Evolutionary conservation across 345 rosid genomes (phyloP).

Genomic region (Eutrema yunnanense): DNA sequence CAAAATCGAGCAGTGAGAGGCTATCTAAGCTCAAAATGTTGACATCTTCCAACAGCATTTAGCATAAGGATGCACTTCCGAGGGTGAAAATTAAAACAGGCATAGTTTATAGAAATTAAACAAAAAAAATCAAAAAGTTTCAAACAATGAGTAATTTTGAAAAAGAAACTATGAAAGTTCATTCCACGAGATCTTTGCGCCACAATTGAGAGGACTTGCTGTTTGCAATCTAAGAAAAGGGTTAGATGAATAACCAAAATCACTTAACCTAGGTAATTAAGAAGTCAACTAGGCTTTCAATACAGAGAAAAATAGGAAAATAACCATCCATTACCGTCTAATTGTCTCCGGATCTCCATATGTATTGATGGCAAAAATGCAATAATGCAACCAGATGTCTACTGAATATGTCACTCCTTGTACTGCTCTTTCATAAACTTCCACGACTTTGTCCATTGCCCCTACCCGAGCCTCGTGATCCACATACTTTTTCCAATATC

Average conservation of each 20-base stretch:
- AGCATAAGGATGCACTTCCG: conserved; percentile 73
- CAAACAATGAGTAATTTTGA: not conserved
- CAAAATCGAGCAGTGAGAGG: not conserved
- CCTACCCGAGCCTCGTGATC: conserved; percentile 88
- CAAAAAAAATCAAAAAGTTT: not conserved
- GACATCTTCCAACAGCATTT: conserved; percentile 94
- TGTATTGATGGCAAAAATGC: conserved; percentile 67
- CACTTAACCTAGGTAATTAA: conserved; percentile 29
- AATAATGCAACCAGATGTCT: conserved; percentile 92
- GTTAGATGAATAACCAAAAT: conserved; percentile 48
- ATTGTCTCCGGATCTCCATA: conserved; percentile 93
- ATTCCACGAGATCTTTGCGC: conserved; percentile 58
- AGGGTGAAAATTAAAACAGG: conserved; percentile 50
- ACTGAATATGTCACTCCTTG: conserved; percentile 92
- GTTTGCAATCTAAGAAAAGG: conserved; percentile 52
- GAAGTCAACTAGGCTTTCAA: conserved; percentile 25
- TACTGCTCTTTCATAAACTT: conserved; percentile 93
- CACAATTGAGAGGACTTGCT: conserved; percentile 57
- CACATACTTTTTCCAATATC: conserved; percentile 98
- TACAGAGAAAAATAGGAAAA: conserved; percentile 22
- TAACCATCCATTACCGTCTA: conserved; percentile 59
- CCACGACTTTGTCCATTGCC: conserved; percentile 86
- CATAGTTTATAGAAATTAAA: conserved; percentile 16
- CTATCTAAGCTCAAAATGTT: conserved; percentile 21
- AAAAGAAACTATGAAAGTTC: conserved; percentile 27